Conservation (phyloP, 73 alveolate genomes). For the Symbiodinium natans region DNA sequence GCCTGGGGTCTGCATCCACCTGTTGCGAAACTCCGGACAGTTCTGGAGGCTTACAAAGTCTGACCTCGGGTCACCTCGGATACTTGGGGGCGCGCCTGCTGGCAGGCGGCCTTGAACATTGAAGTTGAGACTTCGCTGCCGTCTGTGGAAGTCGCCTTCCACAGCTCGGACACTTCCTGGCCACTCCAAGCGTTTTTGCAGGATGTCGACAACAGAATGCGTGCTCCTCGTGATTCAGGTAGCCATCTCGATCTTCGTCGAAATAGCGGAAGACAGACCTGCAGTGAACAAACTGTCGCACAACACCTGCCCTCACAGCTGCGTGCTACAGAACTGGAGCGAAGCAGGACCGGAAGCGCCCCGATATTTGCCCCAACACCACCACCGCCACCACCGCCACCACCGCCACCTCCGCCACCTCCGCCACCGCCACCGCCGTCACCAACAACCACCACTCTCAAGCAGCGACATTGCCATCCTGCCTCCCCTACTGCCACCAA, state of each 20-base stretch:
- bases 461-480: no score
- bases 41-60: background rate
- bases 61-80: background rate
- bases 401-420: no score
- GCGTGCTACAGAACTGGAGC: no score
- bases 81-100: slow-evolving; percentile 41
- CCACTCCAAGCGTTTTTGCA: no score
- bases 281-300: no score
- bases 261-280: slow-evolving; percentile 80
- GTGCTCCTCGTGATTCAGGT: slow-evolving; percentile 13
- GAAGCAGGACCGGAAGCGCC: no score
- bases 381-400: no score
- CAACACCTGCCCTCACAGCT: no score
- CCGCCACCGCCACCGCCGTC: no score
- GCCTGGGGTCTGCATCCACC: slow-evolving; percentile 63
- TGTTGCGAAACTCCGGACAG: background rate
- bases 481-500: no score
- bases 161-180: slow-evolving; percentile 61
- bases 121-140: slow-evolving; percentile 11
- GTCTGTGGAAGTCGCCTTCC: slow-evolving; percentile 52
- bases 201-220: background rate
- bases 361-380: no score
- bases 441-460: no score
- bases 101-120: slow-evolving; percentile 60
- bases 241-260: slow-evolving; percentile 88